Percentiles rank a stretch among this genome's conserved stretches.
These are phyloP conservation scores for Ceratobasidium sp. DNA, from an alignment of 1,284 basidiomycete genomes.

Conservation along the genomic window DNA sequence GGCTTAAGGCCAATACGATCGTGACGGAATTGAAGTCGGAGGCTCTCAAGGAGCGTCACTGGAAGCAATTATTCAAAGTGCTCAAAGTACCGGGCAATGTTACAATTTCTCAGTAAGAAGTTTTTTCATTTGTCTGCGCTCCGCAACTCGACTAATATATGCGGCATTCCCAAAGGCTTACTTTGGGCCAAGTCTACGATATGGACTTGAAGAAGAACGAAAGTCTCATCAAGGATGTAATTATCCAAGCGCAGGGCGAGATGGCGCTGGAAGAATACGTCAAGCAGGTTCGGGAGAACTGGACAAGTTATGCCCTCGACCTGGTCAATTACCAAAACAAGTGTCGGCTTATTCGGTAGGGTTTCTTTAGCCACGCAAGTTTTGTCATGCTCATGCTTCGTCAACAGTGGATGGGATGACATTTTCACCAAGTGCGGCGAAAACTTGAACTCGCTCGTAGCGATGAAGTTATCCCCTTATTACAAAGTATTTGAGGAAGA, in stretches of 20 bases:
- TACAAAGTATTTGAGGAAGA: conserved; percentile 98
- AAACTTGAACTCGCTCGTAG: conserved; percentile 94
- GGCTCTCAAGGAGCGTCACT: conserved; percentile 97
- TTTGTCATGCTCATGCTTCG: conserved; percentile 30
- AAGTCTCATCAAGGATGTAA: conserved; percentile 90
- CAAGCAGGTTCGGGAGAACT: conserved; percentile 95
- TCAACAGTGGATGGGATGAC: conserved; percentile 92
- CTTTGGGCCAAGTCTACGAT: conserved; percentile 96
- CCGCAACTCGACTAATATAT: conserved; percentile 21
- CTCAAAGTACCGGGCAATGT: conserved; percentile 77
- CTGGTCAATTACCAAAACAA: conserved; percentile 99
- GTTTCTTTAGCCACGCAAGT: conserved; percentile 19
- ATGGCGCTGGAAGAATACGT: conserved; percentile 96
- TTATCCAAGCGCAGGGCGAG: conserved; percentile 98
- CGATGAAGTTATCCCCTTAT: conserved; percentile 98
- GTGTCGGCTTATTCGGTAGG: conserved; percentile 91
- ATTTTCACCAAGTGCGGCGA: conserved; percentile 97
- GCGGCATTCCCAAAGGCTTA: conserved; percentile 73
- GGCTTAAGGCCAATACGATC: conserved; percentile 91
- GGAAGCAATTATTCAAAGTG: conserved; percentile 98
- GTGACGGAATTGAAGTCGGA: conserved; percentile 97
- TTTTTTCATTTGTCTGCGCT: neutral
- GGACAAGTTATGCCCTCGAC: conserved; percentile 96
- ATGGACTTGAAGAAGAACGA: conserved; percentile 97
- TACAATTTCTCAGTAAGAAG: conserved; percentile 75